Percentiles rank a stretch among this genome's conserved stretches.
Evolutionary conservation across 2,329 filamentous ascomycete species (phyloP).

Genomic region (Penicillium sp.): DNA sequence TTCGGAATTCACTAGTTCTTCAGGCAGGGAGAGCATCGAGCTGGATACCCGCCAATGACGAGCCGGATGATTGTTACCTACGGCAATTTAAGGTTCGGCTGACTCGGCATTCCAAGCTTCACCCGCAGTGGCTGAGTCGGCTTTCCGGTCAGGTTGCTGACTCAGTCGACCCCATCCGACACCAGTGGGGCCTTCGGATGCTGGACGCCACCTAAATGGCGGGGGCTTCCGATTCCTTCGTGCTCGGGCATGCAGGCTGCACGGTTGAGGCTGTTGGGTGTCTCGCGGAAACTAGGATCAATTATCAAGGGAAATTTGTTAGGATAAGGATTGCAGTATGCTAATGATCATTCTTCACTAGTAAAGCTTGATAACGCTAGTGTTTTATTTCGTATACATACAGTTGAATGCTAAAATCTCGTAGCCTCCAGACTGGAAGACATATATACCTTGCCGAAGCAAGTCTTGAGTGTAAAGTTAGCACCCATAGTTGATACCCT

Average conservation of each 20-base stretch:
- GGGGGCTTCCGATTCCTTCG: slow-evolving; percentile 19
- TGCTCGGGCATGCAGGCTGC: background rate
- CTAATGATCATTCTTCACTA: background rate
- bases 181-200: slow-evolving; percentile 23
- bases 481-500: background rate
- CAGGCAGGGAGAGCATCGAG: background rate
- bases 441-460: background rate
- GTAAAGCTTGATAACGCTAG: background rate
- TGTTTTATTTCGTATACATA: background rate
- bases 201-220: slow-evolving; percentile 6
- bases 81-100: slow-evolving; percentile 12
- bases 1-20: background rate
- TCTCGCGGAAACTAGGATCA: background rate
- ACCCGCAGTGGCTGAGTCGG: background rate
- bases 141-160: slow-evolving; percentile 10
- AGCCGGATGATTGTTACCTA: slow-evolving; percentile 16
- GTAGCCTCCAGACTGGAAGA: background rate
- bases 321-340: background rate
- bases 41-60: slow-evolving; percentile 15
- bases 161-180: slow-evolving; percentile 19
- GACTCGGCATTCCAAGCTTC: slow-evolving; percentile 7
- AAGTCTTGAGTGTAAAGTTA: background rate
- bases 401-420: background rate
- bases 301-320: background rate
- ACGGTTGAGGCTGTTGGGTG: background rate